A percentile compares a stretch with the other conserved stretches of the same genome.
phyloP scores from a whole-genome alignment of 805 yeast genomes.

The Naumovozyma castellii region DNA sequence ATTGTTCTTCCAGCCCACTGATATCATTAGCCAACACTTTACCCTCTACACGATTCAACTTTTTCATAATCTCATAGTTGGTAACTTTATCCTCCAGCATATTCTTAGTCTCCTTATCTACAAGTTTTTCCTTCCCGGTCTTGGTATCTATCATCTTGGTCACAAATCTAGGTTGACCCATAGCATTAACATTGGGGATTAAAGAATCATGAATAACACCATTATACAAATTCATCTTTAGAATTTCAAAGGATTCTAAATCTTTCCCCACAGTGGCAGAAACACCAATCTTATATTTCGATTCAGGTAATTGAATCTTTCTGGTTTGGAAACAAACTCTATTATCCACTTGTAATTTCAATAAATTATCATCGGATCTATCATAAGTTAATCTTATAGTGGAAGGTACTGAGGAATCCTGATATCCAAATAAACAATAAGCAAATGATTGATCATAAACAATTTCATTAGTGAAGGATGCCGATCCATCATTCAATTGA shows the following conservation, averaged over 20 bases:
- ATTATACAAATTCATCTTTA: constrained; percentile 48
- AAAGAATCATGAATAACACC: constrained; percentile 45
- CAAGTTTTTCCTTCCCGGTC: constrained; percentile 27
- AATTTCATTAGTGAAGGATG: constrained; percentile 18
- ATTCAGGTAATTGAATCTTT: constrained; percentile 37
- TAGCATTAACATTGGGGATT: constrained; percentile 45
- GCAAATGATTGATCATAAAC: constrained; percentile 37
- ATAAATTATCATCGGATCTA: constrained; percentile 30
- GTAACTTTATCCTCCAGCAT: constrained; percentile 15
- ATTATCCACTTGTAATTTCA: constrained; percentile 66
- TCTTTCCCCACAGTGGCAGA: constrained; percentile 38
- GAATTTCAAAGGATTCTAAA: constrained; percentile 56
- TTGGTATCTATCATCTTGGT: constrained; percentile 33
- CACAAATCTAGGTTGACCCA: constrained; percentile 38
- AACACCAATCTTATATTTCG: constrained; percentile 40
- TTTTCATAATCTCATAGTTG: constrained; percentile 22
- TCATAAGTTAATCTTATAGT: constrained; percentile 59
- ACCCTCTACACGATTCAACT: constrained; percentile 28
- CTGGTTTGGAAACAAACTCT: constrained; percentile 60
- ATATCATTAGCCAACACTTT: constrained; percentile 30
- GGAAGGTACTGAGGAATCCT: constrained; percentile 61
- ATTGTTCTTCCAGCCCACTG: constrained; percentile 14
- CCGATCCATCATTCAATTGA: constrained; percentile 50
- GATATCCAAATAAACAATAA: constrained; percentile 48
- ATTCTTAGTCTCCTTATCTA: constrained; percentile 22